Conservation (phyloP, 768 basidiomycete species). For the Lentinula sp. region DNA sequence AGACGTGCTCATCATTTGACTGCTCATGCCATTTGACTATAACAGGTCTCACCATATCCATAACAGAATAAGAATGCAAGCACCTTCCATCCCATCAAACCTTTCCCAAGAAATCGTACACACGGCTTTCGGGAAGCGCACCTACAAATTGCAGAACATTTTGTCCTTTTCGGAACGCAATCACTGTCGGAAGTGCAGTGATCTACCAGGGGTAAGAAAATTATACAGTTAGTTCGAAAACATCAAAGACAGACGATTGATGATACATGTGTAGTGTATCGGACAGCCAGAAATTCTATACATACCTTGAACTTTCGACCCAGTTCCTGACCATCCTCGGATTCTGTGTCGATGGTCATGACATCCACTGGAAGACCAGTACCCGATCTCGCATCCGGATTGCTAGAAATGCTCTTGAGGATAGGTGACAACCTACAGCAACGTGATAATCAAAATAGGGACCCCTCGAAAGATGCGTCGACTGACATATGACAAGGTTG, state of each 20-base stretch:
- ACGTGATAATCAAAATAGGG: neutral
- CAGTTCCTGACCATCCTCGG: constrained; percentile 48
- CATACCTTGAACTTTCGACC: constrained; percentile 45
- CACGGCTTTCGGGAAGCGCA: constrained; percentile 37
- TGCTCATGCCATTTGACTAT: neutral
- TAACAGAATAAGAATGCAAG: neutral
- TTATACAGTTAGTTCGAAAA: neutral
- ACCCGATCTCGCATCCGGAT: constrained; percentile 37
- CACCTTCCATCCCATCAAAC: constrained; percentile 13
- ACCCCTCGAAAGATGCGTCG: neutral
- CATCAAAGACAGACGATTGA: neutral
- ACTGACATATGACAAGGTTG: constrained; percentile 53
- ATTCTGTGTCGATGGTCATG: constrained; percentile 61
- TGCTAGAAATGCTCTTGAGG: constrained; percentile 50
- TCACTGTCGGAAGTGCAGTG: constrained; percentile 71
- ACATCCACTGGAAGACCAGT: constrained; percentile 60
- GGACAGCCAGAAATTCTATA: neutral
- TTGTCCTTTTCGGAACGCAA: constrained; percentile 67
- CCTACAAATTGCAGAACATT: constrained; percentile 59
- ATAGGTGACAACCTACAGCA: constrained; percentile 52
- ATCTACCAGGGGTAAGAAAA: constrained; percentile 35
- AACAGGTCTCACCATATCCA: neutral
- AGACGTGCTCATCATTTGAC: neutral
- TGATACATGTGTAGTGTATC: constrained; percentile 4
- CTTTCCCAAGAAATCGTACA: constrained; percentile 39